Percentiles rank a stretch among this genome's conserved stretches.
phyloP scores from a whole-genome alignment of 257 asterid genomes.

The Solanum okadae region DNA sequence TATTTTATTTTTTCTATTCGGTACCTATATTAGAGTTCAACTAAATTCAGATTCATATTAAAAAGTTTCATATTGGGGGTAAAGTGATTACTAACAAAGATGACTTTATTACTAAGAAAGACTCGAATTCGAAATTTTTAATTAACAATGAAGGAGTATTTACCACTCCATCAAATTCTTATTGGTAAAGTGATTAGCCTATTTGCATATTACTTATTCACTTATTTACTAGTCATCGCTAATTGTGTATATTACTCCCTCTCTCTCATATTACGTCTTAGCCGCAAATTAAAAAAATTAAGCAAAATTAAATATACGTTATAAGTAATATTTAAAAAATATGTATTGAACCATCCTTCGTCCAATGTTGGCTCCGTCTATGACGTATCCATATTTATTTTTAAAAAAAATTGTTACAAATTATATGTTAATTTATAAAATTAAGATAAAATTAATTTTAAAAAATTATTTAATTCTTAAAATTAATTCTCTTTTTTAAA shows the following conservation, averaged over 20 bases:
- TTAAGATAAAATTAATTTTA: no score
- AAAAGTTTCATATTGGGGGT: rapidly evolving
- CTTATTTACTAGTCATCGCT: no score
- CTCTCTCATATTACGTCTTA: no score
- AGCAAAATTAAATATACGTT: background rate
- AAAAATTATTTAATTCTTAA: no score
- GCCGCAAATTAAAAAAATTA: no score
- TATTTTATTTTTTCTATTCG: background rate
- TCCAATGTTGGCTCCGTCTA: background rate
- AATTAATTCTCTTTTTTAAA: background rate
- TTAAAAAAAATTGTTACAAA: no score
- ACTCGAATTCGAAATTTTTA: rapidly evolving
- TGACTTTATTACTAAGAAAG: rapidly evolving
- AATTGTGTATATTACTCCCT: background rate
- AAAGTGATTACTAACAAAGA: no score
- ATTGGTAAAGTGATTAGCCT: background rate
- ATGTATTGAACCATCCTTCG: background rate
- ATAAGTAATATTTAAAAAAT: background rate
- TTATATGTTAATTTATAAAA: no score
- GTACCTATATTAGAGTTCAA: no score
- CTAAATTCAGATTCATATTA: rapidly evolving
- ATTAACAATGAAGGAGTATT: no score
- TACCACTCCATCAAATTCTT: no score
- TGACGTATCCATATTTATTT: no score
- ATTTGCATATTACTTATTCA: background rate